Percentiles rank a stretch among this genome's conserved stretches.
Conservation (phyloP, 345 rosid species). For the Xanthoceras sorbifolium region DNA sequence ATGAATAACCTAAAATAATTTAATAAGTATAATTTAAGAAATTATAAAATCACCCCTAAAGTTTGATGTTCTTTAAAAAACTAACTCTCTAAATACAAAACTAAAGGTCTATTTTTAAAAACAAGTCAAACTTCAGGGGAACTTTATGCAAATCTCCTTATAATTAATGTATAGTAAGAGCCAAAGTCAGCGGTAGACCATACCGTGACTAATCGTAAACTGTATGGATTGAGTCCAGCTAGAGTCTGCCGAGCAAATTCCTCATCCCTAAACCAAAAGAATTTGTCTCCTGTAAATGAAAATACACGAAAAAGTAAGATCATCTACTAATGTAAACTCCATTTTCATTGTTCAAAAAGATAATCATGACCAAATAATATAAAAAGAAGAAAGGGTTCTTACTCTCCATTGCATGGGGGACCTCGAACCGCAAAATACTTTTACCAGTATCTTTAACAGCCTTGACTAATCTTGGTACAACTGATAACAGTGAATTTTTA, state of each 20-base stretch:
- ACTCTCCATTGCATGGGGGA: constrained; percentile 57
- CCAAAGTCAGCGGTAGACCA: neutral
- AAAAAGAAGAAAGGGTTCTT: neutral
- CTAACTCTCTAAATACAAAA: no score
- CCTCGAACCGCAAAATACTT: constrained; percentile 52
- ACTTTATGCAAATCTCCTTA: no score
- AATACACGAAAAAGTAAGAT: neutral
- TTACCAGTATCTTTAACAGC: constrained; percentile 32
- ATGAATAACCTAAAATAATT: no score
- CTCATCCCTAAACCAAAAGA: constrained; percentile 4
- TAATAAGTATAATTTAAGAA: no score
- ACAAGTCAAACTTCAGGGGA: no score
- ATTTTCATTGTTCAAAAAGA: no score
- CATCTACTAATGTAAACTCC: neutral
- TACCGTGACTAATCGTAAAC: constrained; percentile 57
- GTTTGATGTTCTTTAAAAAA: no score
- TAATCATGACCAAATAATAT: no score
- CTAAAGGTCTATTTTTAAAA: no score
- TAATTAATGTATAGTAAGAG: no score
- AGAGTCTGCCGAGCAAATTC: constrained; percentile 1
- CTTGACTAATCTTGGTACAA: constrained; percentile 63
- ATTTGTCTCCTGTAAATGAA: constrained; percentile 5
- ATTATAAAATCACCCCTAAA: no score
- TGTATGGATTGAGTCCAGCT: constrained; percentile 69
- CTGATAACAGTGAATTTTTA: constrained; percentile 33